Base-by-base conservation (phyloP, 441 rosid genomes). In the Lagerstroemia fauriei region DNA sequence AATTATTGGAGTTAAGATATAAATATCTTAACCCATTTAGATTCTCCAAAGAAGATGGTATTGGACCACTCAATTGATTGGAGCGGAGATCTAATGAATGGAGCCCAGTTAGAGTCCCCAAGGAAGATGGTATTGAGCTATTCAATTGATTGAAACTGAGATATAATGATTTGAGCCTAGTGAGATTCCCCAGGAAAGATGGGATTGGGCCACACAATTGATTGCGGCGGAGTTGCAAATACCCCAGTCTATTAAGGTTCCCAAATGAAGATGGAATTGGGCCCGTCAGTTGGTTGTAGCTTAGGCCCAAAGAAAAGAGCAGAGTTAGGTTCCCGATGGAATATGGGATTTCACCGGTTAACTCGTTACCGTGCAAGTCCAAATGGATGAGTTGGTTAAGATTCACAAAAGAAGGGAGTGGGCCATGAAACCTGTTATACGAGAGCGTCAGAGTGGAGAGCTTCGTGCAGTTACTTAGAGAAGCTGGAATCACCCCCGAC, bases 161-260 rank as follows among this genome's bases (percentile, higher is more conserved):
- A 74, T n/a, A 22, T 22, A 59, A 1, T 1, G 22, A 5, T 8
- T 22, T n/a, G 41, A 38, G 77, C 1, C 11, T 24, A 29, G 22
- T 4, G 20, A 59, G 9, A 25, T 7, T 59, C n/a, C n/a, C n/a
- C n/a, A 74, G 1, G 31, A 29, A 74, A 41, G 31, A 1, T 48
- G 83, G 80, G 44, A 76, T 57, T 32, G 50, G 46, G 29, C 84
- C 87, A 0, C 76, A 53, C 10, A 82, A n/a, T 7, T 47, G 59
- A 57, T 82, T 85, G 2, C 13, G 0, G 0, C 0, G 0, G 13
- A 82, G 41, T 0, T 3, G 17, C 57, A 51, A 16, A 3, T 2
- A 51, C 4, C 17, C 25, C 24, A 29, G 75, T 6, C 31, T 4
- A 1, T 14, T 9, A 51, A 51, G 57, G 57, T 51, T 51, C 20